Percentiles rank a stretch among this genome's conserved stretches.
Evolutionary conservation across 2,329 filamentous ascomycete species (phyloP).

Genomic region (Cladophialophora yegresii): DNA sequence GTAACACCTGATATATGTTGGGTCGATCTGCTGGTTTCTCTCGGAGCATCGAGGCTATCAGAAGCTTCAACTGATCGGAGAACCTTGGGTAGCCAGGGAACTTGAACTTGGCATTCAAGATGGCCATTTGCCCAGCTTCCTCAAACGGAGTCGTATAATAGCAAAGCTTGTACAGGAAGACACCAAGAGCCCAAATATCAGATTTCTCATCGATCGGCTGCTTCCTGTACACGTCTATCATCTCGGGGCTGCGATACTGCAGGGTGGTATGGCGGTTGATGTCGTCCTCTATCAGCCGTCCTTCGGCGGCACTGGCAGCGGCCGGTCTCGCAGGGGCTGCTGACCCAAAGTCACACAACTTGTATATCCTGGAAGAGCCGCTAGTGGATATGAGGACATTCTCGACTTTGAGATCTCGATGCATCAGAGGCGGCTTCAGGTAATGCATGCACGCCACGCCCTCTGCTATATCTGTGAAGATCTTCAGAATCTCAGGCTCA

Average conservation of each 20-base stretch:
- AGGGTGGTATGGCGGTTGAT: conserved; percentile 95
- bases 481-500: conserved; percentile 94
- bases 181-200: conserved; percentile 95
- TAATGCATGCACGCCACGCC: conserved; percentile 99
- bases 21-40: conserved; percentile 78
- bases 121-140: conserved; percentile 95
- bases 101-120: conserved; percentile 91
- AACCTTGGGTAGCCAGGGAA: conserved; percentile 87
- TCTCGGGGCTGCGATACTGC: conserved; percentile 96
- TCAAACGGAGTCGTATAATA: conserved; percentile 99
- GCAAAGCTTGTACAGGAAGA: conserved; percentile 94
- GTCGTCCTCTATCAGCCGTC: conserved; percentile 91
- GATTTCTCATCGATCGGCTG: conserved; percentile 98
- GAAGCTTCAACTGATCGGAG: conserved; percentile 81
- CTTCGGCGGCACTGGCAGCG: conserved; percentile 83
- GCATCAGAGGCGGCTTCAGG: conserved; percentile 86
- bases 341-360: conserved; percentile 97
- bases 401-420: conserved; percentile 95
- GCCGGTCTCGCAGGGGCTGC: conserved; percentile 80
- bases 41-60: conserved; percentile 90
- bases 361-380: conserved; percentile 73
- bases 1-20: conserved; percentile 90
- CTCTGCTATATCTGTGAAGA: conserved; percentile 93
- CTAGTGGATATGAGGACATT: conserved; percentile 85
- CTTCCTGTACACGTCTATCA: conserved; percentile 97